Conservation (phyloP, 192 early-diverging fungal species). For the Bifiguratus adelaidae region DNA sequence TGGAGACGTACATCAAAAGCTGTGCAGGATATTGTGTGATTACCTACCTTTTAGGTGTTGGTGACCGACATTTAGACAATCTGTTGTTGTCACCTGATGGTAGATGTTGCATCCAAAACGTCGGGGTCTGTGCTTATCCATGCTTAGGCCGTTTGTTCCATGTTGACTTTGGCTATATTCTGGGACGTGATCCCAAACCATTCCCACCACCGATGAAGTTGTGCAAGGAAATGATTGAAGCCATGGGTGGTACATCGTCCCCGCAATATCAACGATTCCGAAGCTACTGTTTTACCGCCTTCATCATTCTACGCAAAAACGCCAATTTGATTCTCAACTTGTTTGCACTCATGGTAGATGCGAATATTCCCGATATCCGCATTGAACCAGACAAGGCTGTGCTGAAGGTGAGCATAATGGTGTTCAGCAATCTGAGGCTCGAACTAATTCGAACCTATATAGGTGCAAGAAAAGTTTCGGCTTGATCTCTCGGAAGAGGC, state of each 20-base stretch:
- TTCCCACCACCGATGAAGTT: slow-evolving; percentile 99
- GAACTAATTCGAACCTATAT: background rate
- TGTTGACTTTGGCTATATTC: slow-evolving; percentile 97
- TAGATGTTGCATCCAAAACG: slow-evolving; percentile 6
- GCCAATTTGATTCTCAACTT: slow-evolving; percentile 96
- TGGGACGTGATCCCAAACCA: slow-evolving; percentile 98
- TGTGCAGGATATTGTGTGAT: slow-evolving; percentile 99
- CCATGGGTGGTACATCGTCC: slow-evolving; percentile 91
- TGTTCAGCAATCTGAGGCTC: background rate
- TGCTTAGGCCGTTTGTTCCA: slow-evolving; percentile 79
- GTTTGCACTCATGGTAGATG: slow-evolving; percentile 96
- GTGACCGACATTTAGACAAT: slow-evolving; percentile 98
- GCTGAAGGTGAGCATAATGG: slow-evolving; percentile 50
- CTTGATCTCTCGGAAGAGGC: slow-evolving; percentile 88
- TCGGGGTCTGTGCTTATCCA: slow-evolving; percentile 1
- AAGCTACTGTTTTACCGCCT: slow-evolving; percentile 90
- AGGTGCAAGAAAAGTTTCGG: slow-evolving; percentile 95
- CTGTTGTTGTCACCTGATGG: slow-evolving; percentile 81
- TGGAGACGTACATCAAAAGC: slow-evolving; percentile 95
- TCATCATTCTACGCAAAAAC: slow-evolving; percentile 84
- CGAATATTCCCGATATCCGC: slow-evolving; percentile 94
- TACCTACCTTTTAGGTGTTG: slow-evolving; percentile 94
- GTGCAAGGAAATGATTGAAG: slow-evolving; percentile 99
- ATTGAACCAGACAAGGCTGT: slow-evolving; percentile 98
- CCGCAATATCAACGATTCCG: slow-evolving; percentile 85